Conservation (phyloP, 2,329 filamentous ascomycete genomes). For the Penicillium brasilianum region DNA sequence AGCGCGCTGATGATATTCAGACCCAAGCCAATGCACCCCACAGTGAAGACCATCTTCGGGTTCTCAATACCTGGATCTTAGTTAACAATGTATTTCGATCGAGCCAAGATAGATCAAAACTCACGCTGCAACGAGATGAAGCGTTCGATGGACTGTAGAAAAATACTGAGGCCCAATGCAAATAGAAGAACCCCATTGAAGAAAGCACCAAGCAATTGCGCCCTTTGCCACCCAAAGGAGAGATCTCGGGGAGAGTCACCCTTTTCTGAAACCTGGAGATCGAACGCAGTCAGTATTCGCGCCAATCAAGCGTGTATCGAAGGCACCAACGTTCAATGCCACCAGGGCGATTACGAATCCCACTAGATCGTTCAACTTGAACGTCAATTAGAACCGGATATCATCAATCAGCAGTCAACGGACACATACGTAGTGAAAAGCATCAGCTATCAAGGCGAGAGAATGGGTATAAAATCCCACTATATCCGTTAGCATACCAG, state of each 20-base stretch:
- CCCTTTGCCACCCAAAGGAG: conserved; percentile 78
- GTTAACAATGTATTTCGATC: conserved; percentile 10
- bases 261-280: conserved; percentile 60
- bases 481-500: conserved; percentile 31
- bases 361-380: conserved; percentile 71
- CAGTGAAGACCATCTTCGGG: conserved; percentile 69
- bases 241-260: conserved; percentile 62
- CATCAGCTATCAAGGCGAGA: conserved; percentile 74
- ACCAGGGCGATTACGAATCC: conserved; percentile 70
- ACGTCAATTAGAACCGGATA: conserved; percentile 14
- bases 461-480: conserved; percentile 74
- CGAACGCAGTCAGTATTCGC: conserved; percentile 3
- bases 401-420: background rate
- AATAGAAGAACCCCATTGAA: conserved; percentile 80
- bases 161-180: conserved; percentile 72
- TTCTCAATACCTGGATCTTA: conserved; percentile 61
- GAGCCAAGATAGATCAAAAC: conserved; percentile 10
- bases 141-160: conserved; percentile 73
- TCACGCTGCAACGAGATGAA: conserved; percentile 39
- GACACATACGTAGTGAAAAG: conserved; percentile 72
- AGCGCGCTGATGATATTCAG: conserved; percentile 70
- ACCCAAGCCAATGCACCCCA: conserved; percentile 69
- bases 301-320: too few relatives aligned
- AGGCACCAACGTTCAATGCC: conserved; percentile 62
- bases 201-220: conserved; percentile 74